Conservation (phyloP, 2,329 filamentous ascomycete genomes). For the Ceratocystis cubensis region DNA sequence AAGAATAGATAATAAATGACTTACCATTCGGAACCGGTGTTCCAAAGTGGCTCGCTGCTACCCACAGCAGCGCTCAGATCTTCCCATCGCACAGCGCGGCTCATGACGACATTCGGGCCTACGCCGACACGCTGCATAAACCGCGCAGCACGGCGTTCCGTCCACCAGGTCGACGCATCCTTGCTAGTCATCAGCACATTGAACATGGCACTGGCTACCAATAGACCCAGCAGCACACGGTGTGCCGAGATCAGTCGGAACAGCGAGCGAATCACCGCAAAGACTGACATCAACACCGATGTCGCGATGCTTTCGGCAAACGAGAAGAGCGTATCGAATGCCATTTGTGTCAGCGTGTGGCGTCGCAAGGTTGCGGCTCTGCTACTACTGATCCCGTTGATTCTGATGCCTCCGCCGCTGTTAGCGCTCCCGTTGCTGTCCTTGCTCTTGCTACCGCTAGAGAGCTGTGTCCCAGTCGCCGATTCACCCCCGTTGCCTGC, state of each 20-base stretch:
- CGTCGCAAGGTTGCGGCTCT: constrained; percentile 40
- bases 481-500: neutral
- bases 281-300: constrained; percentile 64
- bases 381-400: neutral
- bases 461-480: neutral
- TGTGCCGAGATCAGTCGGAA: constrained; percentile 61
- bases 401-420: neutral
- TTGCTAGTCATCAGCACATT: constrained; percentile 67
- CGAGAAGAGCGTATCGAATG: constrained; percentile 60
- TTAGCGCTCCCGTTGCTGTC: neutral
- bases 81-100: constrained; percentile 67
- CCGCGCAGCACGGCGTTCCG: constrained; percentile 62
- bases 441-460: neutral
- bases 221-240: constrained; percentile 61
- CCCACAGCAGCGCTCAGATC: constrained; percentile 59
- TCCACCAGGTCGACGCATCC: constrained; percentile 68
- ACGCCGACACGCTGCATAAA: constrained; percentile 79
- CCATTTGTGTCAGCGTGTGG: constrained; percentile 52
- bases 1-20: neutral
- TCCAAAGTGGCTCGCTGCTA: constrained; percentile 21
- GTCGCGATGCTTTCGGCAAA: constrained; percentile 63
- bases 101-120: constrained; percentile 66
- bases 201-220: constrained; percentile 55
- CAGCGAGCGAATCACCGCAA: constrained; percentile 51
- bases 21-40: constrained; percentile 16